These are phyloP conservation scores for Murraya paniculata DNA, from an alignment of 345 rosid genomes.

Conservation along the genomic window DNA sequence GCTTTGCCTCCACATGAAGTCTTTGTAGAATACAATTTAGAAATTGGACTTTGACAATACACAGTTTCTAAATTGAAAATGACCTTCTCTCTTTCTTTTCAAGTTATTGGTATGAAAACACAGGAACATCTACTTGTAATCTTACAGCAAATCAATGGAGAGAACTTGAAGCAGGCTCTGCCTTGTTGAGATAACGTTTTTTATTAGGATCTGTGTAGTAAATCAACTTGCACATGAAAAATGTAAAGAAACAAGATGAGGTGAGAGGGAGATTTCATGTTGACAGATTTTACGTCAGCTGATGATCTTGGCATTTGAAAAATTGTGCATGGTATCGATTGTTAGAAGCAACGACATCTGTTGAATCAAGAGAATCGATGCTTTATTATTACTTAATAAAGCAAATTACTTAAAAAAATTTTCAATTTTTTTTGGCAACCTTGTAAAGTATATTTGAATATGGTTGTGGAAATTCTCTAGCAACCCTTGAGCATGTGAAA, in stretches of 20 bases:
- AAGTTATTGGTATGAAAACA: conserved; percentile 12
- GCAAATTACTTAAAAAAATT: no score
- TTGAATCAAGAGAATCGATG: not conserved
- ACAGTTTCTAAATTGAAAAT: conserved; percentile 36
- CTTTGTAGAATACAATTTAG: conserved; percentile 9
- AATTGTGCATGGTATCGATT: conserved; percentile 25
- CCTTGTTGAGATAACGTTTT: not conserved
- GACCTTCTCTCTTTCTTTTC: conserved; percentile 12
- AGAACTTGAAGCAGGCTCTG: not conserved
- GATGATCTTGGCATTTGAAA: conserved; percentile 26
- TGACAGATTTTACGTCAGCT: conserved; percentile 10
- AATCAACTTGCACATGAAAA: conserved; percentile 12
- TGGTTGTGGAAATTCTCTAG: not conserved
- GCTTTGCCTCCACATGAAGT: conserved; percentile 79
- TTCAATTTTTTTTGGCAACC: not conserved
- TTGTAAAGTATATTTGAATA: not conserved
- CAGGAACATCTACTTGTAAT: not conserved
- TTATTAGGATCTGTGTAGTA: not conserved
- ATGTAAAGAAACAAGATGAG: not conserved
- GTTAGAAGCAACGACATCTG: not conserved
- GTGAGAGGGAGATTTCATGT: not conserved
- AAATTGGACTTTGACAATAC: conserved; percentile 27
- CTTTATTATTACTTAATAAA: not conserved
- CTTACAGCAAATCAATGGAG: not conserved
- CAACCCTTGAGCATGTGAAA: not conserved